These are phyloP conservation scores for Cystobasidium slooffiae DNA, from an alignment of 1,284 basidiomycete species.

Conservation along the genomic window DNA sequence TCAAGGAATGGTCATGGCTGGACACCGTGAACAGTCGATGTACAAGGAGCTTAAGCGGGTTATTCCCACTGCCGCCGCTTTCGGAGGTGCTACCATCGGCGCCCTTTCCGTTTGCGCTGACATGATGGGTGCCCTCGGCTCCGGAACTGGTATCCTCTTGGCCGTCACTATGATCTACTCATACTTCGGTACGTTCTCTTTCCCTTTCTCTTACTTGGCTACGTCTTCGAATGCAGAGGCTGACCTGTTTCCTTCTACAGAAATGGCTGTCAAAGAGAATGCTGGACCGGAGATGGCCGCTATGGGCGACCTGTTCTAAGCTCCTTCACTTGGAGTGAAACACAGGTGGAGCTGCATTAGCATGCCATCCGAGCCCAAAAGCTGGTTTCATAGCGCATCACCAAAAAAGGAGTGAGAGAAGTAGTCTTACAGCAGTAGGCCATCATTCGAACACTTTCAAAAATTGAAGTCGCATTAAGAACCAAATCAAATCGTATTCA, in stretches of 20 bases:
- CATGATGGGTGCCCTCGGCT: conserved; percentile 92
- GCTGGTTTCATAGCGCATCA: too few species aligned
- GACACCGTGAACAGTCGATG: conserved; percentile 95
- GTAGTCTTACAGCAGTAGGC: too few species aligned
- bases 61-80: conserved; percentile 95
- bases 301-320: conserved; percentile 42
- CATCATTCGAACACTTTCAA: too few species aligned
- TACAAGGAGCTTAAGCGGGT: conserved; percentile 99
- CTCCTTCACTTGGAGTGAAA: not conserved
- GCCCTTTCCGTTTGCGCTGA: conserved; percentile 94
- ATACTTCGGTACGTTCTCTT: conserved; percentile 26
- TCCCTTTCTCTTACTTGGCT: not conserved
- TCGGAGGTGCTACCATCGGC: conserved; percentile 94
- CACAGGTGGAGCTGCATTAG: not conserved
- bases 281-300: conserved; percentile 38
- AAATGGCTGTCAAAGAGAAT: conserved; percentile 43
- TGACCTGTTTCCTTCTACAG: conserved; percentile 18
- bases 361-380: too few species aligned
- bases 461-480: not conserved
- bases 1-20: conserved; percentile 98
- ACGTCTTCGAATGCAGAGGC: not conserved
- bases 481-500: not conserved
- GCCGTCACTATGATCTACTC: conserved; percentile 98
- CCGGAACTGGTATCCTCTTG: conserved; percentile 93
- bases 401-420: too few species aligned